Evolutionary conservation across 139 green algal genomes (phyloP), one percentile per base, ranked within the genome.

Genomic region (Astrephomene gubernaculifera): DNA sequence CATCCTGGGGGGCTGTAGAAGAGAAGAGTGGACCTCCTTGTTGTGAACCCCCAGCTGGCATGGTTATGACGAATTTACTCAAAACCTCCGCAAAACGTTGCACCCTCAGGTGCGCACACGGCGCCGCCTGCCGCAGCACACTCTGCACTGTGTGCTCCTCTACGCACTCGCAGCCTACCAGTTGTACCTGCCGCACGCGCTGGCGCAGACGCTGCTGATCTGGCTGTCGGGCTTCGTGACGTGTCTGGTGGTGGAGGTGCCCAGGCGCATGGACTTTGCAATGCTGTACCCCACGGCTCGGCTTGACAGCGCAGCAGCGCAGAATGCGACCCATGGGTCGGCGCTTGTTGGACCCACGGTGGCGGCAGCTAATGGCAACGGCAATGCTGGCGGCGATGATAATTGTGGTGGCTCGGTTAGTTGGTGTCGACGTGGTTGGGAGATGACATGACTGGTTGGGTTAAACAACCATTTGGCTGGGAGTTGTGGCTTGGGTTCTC

Each of bases 211-310:
- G 1, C 2, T 45, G 17, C 29, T 83, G n/a, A 73, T 73, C 19
- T 83, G 76, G 76, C 41, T 83, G n/a, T 27, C 60, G 6, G 76
- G 76, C 21, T 54, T 83, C 27, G 41, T 83, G 12, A 83, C 76
- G 1, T 84, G 78, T 63, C 38, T 84, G 43, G 63, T 84, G 41
- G 38, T 84, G 31, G 78, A 84, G 63, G 63, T 84, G 61, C 78
- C 78, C 9, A 41, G 78, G 12, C 61, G 78, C 19, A 44, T 74
- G 43, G 78, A 84, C 78, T 84, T 75, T 31, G 33, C 63, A 6
- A 31, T 39, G 78, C 78, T 84, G 31, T 63, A 75, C n/a, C 35
- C 43, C 78, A 1, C 36, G 25, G 14, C 36, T 10, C 38, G 39
- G 57, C 36, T n/a, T 65, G 57, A 14, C 57, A 57, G 49, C 49